A percentile compares a stretch with the other conserved stretches of the same genome.
Evolutionary conservation across 148 eudicot genomes (phyloP).

Genomic region (Rhododendron mucronatum): DNA sequence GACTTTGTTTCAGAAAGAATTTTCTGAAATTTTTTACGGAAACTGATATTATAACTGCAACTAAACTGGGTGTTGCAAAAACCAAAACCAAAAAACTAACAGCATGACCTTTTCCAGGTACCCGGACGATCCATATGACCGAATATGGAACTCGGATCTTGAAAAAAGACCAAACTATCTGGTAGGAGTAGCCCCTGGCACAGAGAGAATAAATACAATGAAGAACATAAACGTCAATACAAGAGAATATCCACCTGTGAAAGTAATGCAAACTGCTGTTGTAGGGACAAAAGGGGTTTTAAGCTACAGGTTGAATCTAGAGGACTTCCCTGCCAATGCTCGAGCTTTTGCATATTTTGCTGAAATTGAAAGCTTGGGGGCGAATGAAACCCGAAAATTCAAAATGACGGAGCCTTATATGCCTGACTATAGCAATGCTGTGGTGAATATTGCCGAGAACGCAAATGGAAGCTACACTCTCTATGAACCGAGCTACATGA

Average conservation of each 20-base stretch:
- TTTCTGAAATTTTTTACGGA: neutral
- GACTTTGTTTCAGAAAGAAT: neutral
- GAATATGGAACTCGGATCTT: constrained; percentile 97
- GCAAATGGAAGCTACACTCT: constrained; percentile 91
- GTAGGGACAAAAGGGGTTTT: constrained; percentile 70
- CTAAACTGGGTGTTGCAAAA: neutral
- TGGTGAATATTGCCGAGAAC: constrained; percentile 89
- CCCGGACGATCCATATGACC: constrained; percentile 96
- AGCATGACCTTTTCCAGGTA: constrained; percentile 49
- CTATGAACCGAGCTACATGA: constrained; percentile 95
- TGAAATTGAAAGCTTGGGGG: constrained; percentile 64
- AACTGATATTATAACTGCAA: neutral
- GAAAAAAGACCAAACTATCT: constrained; percentile 76
- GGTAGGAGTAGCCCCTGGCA: constrained; percentile 84
- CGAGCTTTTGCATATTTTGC: constrained; percentile 95
- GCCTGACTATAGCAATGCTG: constrained; percentile 90
- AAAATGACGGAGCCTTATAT: constrained; percentile 68
- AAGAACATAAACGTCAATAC: constrained; percentile 61
- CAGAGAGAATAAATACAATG: constrained; percentile 68
- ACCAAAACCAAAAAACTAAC: neutral
- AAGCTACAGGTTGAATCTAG: constrained; percentile 72
- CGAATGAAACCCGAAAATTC: constrained; percentile 71
- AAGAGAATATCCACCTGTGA: constrained; percentile 87
- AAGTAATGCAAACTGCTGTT: constrained; percentile 97
- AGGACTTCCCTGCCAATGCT: constrained; percentile 92